These are phyloP conservation scores for Verticillium zaregamsianum DNA, from an alignment of 2,329 filamentous ascomycete species.

Conservation along the genomic window DNA sequence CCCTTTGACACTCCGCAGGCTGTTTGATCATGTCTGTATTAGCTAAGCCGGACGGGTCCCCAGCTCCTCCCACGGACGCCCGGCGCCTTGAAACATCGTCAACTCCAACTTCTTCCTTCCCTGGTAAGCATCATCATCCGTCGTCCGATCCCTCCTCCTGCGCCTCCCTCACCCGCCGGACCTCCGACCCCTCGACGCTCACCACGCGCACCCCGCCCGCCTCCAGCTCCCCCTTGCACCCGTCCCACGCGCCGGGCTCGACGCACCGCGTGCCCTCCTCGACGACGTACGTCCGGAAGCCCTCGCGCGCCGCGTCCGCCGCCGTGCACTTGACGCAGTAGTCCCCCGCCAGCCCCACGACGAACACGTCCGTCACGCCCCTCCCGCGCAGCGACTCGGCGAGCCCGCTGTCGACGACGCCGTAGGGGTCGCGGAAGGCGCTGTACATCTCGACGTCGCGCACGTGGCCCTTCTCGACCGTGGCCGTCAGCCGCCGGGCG, in stretches of 20 bases:
- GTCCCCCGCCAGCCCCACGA: conserved; percentile 82
- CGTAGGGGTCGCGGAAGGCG: conserved; percentile 59
- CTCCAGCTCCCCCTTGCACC: conserved; percentile 48
- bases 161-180: conserved; percentile 38
- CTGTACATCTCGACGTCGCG: conserved; percentile 86
- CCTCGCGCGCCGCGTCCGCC: conserved; percentile 68
- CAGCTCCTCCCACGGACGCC: too few relatives aligned
- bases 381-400: conserved; percentile 49
- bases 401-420: conserved; percentile 60
- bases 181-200: conserved; percentile 48
- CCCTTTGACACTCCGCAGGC: not conserved
- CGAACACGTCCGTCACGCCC: conserved; percentile 72
- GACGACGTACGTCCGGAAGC: conserved; percentile 73
- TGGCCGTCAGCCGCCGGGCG: conserved; percentile 49
- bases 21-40: not conserved
- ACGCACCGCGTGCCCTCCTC: conserved; percentile 76
- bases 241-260: conserved; percentile 54
- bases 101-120: too few relatives aligned
- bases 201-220: conserved; percentile 60
- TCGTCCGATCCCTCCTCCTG: not conserved
- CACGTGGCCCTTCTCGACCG: conserved; percentile 77
- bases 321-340: conserved; percentile 86
- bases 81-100: too few relatives aligned
- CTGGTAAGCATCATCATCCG: too few relatives aligned
- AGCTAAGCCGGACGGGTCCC: not conserved